phyloP scores from a whole-genome alignment of 1,139 yeast genomes.

The Yamadazyma mexicana region DNA sequence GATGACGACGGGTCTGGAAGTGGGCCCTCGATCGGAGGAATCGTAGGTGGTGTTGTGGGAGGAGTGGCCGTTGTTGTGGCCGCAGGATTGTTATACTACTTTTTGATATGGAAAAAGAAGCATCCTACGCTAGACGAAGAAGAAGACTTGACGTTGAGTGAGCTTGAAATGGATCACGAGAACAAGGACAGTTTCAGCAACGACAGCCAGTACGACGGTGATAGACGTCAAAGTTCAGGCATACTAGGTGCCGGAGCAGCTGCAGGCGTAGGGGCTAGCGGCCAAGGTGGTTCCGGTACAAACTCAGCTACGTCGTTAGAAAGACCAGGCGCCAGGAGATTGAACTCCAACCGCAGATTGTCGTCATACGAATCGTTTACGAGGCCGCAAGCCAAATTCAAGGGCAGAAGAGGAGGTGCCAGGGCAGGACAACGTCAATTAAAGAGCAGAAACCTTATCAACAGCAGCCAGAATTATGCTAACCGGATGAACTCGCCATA shows the following conservation, averaged over 20 bases:
- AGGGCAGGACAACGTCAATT: slow-evolving; percentile 15
- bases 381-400: slow-evolving; percentile 30
- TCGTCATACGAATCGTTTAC: slow-evolving; percentile 50
- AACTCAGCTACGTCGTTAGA: slow-evolving; percentile 3
- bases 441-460: slow-evolving; percentile 12
- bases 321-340: slow-evolving; percentile 11
- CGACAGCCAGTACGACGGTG: slow-evolving; percentile 11
- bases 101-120: slow-evolving; percentile 29
- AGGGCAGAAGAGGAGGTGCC: slow-evolving; percentile 14
- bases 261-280: not conserved
- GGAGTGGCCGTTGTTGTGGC: slow-evolving; percentile 39
- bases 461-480: slow-evolving; percentile 1
- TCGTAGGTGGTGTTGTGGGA: slow-evolving; percentile 67
- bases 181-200: slow-evolving; percentile 18
- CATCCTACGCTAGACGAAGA: slow-evolving; percentile 25
- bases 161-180: slow-evolving; percentile 22
- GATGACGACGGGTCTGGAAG: slow-evolving; percentile 12
- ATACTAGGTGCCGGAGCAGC: no score
- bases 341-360: slow-evolving; percentile 26
- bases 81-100: slow-evolving; percentile 36
- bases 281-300: not conserved
- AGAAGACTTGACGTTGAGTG: slow-evolving; percentile 23
- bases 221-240: slow-evolving; percentile 4
- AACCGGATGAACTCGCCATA: slow-evolving; percentile 17
- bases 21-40: slow-evolving; percentile 47